Percentiles rank a stretch among this genome's conserved stretches.
These are phyloP conservation scores for Trichoderma orchidacearum DNA, from an alignment of 495 filamentous ascomycete species.

Conservation along the genomic window DNA sequence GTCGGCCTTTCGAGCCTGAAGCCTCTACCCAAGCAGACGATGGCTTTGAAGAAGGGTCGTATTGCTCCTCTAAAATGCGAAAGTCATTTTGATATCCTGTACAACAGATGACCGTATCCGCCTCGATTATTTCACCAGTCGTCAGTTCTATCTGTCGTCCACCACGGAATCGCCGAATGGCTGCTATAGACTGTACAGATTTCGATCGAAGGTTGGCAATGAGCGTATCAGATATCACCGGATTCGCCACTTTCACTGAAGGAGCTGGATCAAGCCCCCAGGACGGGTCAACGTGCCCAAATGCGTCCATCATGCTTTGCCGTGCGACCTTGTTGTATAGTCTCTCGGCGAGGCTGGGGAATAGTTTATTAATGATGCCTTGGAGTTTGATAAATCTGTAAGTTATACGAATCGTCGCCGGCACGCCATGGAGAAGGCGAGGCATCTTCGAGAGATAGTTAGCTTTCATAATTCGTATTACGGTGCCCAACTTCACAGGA, in stretches of 20 bases:
- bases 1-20: not conserved
- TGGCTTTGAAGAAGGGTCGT: not conserved
- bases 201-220: conserved; percentile 8
- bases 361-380: not conserved
- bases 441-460: not conserved
- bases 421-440: conserved; percentile 6
- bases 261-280: conserved; percentile 7
- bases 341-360: conserved; percentile 1
- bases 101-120: conserved; percentile 15
- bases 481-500: too few species aligned
- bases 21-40: not conserved
- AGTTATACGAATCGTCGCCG: conserved; percentile 6
- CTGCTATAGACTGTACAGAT: conserved; percentile 7
- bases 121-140: conserved; percentile 8
- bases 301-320: conserved; percentile 5
- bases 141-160: conserved; percentile 6
- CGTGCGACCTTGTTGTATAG: conserved; percentile 5
- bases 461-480: too few species aligned
- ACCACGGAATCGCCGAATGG: conserved; percentile 9
- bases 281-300: conserved; percentile 7
- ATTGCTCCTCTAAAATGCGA: conserved; percentile 2
- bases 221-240: conserved; percentile 8
- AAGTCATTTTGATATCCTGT: conserved; percentile 13
- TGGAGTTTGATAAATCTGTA: conserved; percentile 7
- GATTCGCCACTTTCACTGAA: conserved; percentile 6